These are phyloP conservation scores for Trametes pubescens DNA, from an alignment of 1,284 basidiomycete genomes.

Conservation along the genomic window DNA sequence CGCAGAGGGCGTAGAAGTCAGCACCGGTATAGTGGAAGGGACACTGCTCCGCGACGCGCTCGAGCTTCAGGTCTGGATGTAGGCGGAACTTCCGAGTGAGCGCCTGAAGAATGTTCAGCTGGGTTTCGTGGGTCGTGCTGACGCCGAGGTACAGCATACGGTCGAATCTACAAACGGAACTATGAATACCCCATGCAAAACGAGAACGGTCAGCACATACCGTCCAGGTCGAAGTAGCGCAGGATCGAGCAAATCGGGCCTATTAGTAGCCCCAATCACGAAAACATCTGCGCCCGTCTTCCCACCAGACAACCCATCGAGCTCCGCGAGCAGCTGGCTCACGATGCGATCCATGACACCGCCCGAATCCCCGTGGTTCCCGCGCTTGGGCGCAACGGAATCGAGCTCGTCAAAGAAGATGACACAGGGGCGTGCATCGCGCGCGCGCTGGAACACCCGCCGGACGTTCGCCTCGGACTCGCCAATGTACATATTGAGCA, in stretches of 20 bases:
- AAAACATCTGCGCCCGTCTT: constrained; percentile 79
- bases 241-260: constrained; percentile 94
- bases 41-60: constrained; percentile 76
- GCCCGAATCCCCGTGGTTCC: constrained; percentile 93
- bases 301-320: constrained; percentile 88
- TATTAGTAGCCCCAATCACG: constrained; percentile 97
- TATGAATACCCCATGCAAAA: background rate
- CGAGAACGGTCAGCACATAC: constrained; percentile 43
- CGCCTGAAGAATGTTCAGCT: constrained; percentile 89
- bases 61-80: constrained; percentile 74
- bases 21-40: constrained; percentile 97
- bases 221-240: constrained; percentile 93
- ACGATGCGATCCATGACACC: constrained; percentile 99
- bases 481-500: constrained; percentile 98
- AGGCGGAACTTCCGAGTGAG: constrained; percentile 94
- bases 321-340: constrained; percentile 93
- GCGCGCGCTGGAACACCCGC: constrained; percentile 89
- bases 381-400: constrained; percentile 94
- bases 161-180: constrained; percentile 77
- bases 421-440: constrained; percentile 91
- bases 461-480: constrained; percentile 98
- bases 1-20: constrained; percentile 97
- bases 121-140: constrained; percentile 88
- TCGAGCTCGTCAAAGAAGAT: constrained; percentile 99
- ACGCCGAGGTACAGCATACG: constrained; percentile 96